Conservation (phyloP, 2,329 filamentous ascomycete species). For the Botryotinia convoluta region DNA sequence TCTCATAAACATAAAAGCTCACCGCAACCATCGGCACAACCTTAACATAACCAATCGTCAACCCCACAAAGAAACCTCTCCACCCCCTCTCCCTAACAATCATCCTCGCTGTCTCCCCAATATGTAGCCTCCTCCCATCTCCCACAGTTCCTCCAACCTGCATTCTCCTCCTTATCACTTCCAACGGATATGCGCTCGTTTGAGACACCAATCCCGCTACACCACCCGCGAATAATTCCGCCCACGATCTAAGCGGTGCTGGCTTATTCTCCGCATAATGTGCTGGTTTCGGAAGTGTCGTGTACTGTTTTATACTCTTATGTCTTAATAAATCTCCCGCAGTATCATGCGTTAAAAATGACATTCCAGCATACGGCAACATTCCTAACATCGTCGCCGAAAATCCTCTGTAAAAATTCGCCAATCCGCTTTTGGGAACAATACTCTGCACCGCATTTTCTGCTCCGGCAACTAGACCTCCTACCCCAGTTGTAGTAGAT, state of each 20-base stretch:
- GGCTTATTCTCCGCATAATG: conserved; percentile 58
- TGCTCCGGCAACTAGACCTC: conserved; percentile 41
- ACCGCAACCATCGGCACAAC: conserved; percentile 83
- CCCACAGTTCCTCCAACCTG: conserved; percentile 94
- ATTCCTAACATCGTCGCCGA: conserved; percentile 87
- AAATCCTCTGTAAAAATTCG: conserved; percentile 96
- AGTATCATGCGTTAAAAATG: conserved; percentile 92
- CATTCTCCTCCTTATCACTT: conserved; percentile 90
- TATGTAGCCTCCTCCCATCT: conserved; percentile 75
- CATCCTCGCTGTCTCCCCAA: conserved; percentile 72
- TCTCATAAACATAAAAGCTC: conserved; percentile 65
- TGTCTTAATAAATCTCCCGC: conserved; percentile 79
- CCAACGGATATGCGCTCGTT: conserved; percentile 88
- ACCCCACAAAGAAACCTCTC: conserved; percentile 84
- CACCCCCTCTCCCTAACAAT: conserved; percentile 75
- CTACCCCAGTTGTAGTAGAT: conserved; percentile 43
- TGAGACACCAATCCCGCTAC: conserved; percentile 86
- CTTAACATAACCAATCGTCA: conserved; percentile 95
- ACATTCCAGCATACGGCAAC: conserved; percentile 94
- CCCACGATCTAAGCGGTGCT: conserved; percentile 76
- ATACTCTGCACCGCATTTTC: conserved; percentile 49
- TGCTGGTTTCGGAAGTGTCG: conserved; percentile 65
- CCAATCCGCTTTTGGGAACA: conserved; percentile 64
- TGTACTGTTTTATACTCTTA: conserved; percentile 65
- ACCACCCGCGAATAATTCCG: conserved; percentile 81